Conservation (phyloP, 129 eudicot species). For the Gnaphalium uliginosum region DNA sequence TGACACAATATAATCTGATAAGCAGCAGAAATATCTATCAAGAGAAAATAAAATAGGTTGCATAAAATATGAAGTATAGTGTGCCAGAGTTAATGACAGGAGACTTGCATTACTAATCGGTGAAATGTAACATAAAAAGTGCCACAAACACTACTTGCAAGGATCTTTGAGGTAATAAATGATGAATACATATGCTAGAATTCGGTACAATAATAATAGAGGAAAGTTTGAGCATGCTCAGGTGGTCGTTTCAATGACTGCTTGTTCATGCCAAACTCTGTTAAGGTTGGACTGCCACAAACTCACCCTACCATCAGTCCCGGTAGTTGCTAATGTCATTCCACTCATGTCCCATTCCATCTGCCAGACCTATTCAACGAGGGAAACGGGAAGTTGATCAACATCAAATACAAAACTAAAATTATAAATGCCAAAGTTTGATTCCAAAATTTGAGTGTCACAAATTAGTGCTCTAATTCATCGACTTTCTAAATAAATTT, state of each 20-base stretch:
- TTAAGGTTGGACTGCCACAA: conserved; percentile 92
- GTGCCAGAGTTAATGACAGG: background rate
- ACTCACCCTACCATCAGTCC: conserved; percentile 68
- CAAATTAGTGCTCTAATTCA: background rate
- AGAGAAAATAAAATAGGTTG: background rate
- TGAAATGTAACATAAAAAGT: conserved; percentile 11
- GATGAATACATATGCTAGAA: conserved; percentile 21
- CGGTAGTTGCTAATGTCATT: conserved; percentile 85
- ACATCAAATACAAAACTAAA: background rate
- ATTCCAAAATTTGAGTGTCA: background rate
- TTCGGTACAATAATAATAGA: conserved; percentile 13
- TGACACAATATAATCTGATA: background rate
- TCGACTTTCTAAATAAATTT: background rate
- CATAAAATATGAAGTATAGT: conserved; percentile 3
- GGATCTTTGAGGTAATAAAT: background rate
- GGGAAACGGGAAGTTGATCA: background rate
- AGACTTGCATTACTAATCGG: conserved; percentile 10
- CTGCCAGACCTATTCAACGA: conserved; percentile 70
- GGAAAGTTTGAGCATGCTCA: conserved; percentile 18
- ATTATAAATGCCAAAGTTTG: background rate
- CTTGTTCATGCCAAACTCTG: conserved; percentile 89
- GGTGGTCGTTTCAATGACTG: conserved; percentile 51
- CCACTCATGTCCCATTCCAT: conserved; percentile 99
- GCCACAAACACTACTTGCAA: conserved; percentile 13
- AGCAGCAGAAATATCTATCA: background rate